Evolutionary conservation across 768 basidiomycete genomes (phyloP), one percentile per base, ranked within the genome.

Genomic region (Psilocybe cubensis): DNA sequence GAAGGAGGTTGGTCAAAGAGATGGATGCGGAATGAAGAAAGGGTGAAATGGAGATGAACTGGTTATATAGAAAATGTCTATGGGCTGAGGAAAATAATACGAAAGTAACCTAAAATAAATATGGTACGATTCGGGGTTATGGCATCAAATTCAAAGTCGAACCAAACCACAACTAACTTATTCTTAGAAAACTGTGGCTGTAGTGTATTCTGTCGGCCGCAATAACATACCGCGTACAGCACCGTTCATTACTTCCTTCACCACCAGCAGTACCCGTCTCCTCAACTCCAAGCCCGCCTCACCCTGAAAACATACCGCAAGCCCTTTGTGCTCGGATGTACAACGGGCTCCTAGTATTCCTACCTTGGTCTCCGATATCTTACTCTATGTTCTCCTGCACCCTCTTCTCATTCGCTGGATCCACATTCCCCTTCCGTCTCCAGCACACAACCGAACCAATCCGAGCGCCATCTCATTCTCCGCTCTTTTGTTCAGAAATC

Each of bases 41-140:
- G 18, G 55, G 49, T 38, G n/a, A 57, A 51, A 56, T 59, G 50
- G 44, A 58, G 60, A 56, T 50, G 41, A 14, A 33, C 42, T 52
- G 28, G 62, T 74, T 75, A 72, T 75, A 74, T 76, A 74, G 67
- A 63, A 68, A 67, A 63, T 60, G 57, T 59, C 58, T 42, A 43
- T 72, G 71, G 64, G 70, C 63, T 65, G 70, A 72, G 64, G 67
- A 70, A 72, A 74, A 74, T 71, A 70, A 72, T 66, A 69, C 64
- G 65, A 64, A 64, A 72, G 63, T 59, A 65, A 63, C 61, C 61
- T 58, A 67, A 71, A 75, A 72, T 69, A 74, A 76, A 66, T 74
- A 69, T 79, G 78, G 78, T 79, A 78, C 78, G 78, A 79, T 76
- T 72, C 68, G 63, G 66, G 54, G 40, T 54, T 52, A 61, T 33